Evolutionary conservation across 208 protist genomes (phyloP), one percentile per base, ranked within the genome.

Genomic region (Trypanosoma congolense): DNA sequence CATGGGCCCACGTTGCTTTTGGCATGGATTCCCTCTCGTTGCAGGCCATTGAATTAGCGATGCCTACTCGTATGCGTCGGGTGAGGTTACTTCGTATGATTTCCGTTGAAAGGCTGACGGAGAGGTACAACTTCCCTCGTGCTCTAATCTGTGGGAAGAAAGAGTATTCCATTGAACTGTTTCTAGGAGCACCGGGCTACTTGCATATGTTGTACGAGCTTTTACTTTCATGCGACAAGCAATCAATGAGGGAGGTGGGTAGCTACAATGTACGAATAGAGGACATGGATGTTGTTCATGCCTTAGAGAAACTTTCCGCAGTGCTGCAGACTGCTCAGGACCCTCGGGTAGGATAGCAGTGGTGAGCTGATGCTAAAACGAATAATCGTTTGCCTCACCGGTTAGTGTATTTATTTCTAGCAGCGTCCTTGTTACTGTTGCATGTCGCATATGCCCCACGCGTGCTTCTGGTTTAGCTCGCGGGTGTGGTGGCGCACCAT

Each of bases 111-210:
- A 24, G 26, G n/a, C 52, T 67, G 4, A 60, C 19, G 12, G 30
- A 1, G 31, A 25, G 40, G 21, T 56, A 46, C 25, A 35, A 58
- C 41, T 40, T 65, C 72, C 42, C 81, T 65, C 0, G 46, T 52
- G 35, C 6, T 22, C 56, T 86, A 22, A 40, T 36, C n/a, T 80
- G 56, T 38, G 30, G 51, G 0, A 57, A 36, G 1, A 51, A 54
- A 43, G 38, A 57, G 26, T 83, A 80, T 59, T 35, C 70, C 4
- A 3, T 82, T n/a, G 56, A 72, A 16, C 4, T 78, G 4, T 82
- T 92, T 48, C 63, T 87, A 9, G 80, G 84, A 14, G 67, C 70
- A 25, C 84, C 84, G 0, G 84, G 84, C 4, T 92, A 87, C 46
- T 40, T 92, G 24, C 52, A 70, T 0, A 26, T 57, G 3, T 38